phyloP scores from a whole-genome alignment of 2,329 filamentous ascomycete species.

The Myriosclerotinia curreyana region DNA sequence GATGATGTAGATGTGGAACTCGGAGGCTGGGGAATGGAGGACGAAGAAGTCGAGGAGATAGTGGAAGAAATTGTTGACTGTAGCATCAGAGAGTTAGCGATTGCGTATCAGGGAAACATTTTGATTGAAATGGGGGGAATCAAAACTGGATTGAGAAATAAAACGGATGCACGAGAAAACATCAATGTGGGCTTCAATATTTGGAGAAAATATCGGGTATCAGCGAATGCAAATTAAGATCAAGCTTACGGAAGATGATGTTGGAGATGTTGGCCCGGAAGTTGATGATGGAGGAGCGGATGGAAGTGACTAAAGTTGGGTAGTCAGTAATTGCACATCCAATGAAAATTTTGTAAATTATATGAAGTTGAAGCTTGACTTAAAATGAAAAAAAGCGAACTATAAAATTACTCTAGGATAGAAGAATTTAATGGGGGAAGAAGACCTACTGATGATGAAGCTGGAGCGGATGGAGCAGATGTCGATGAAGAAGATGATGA shows the following conservation, averaged over 20 bases:
- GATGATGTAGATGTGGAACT: conserved; percentile 9
- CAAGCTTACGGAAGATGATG: background rate
- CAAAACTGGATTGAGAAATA: background rate
- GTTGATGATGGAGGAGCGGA: background rate
- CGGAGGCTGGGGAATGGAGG: conserved; percentile 9
- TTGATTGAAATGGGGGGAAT: rapidly evolving
- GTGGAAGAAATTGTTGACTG: conserved; percentile 13
- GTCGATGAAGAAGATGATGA: background rate
- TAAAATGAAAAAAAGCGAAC: no score
- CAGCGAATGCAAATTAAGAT: background rate
- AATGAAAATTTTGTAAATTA: no score
- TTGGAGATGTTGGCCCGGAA: background rate
- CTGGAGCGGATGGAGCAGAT: background rate
- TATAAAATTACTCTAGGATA: no score
- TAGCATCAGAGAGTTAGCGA: background rate
- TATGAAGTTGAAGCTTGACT: no score
- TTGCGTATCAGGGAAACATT: background rate
- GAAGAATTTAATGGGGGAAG: no score
- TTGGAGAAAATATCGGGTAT: rapidly evolving
- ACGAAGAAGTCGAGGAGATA: background rate
- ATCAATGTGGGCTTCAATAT: background rate
- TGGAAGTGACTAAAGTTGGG: no score
- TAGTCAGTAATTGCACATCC: no score
- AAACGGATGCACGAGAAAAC: rapidly evolving
- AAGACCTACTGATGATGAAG: background rate